Conservation (phyloP, 2,329 filamentous ascomycete genomes). For the Alternaria alternata region DNA sequence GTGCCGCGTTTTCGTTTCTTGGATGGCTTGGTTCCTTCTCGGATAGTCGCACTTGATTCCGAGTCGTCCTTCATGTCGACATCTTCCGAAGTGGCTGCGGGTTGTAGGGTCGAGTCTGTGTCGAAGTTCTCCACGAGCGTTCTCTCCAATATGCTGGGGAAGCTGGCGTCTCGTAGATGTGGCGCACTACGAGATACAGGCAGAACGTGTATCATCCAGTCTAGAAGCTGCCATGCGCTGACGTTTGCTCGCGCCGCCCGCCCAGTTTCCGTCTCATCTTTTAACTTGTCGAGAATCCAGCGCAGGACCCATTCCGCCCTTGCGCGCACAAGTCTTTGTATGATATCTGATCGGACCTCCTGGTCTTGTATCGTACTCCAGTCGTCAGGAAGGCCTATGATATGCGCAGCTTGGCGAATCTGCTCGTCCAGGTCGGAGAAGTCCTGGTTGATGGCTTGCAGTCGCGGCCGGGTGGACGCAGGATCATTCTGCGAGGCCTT, state of each 20-base stretch:
- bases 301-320: conserved; percentile 71
- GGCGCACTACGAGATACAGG: conserved; percentile 74
- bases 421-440: conserved; percentile 49
- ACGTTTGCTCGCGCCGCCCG: conserved; percentile 53
- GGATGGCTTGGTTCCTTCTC: conserved; percentile 36
- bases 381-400: conserved; percentile 48
- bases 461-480: conserved; percentile 47
- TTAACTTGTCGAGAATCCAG: conserved; percentile 71
- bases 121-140: conserved; percentile 65
- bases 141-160: conserved; percentile 71
- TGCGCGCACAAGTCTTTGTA: conserved; percentile 33
- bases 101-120: conserved; percentile 12
- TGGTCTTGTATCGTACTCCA: conserved; percentile 32
- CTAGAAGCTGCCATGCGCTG: conserved; percentile 67
- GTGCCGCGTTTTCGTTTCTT: conserved; percentile 48
- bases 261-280: conserved; percentile 48
- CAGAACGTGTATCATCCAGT: conserved; percentile 68
- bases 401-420: conserved; percentile 52
- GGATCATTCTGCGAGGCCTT: conserved; percentile 23
- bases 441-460: conserved; percentile 52
- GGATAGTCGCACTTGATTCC: conserved; percentile 41
- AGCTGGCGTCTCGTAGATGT: conserved; percentile 73
- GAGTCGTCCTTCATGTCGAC: conserved; percentile 27
- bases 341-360: conserved; percentile 13
- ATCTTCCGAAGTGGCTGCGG: conserved; percentile 12